Evolutionary conservation across 108 stramenopile genomes (phyloP), one percentile per base, ranked within the genome.

Genomic region (Skeletonema marinoi): DNA sequence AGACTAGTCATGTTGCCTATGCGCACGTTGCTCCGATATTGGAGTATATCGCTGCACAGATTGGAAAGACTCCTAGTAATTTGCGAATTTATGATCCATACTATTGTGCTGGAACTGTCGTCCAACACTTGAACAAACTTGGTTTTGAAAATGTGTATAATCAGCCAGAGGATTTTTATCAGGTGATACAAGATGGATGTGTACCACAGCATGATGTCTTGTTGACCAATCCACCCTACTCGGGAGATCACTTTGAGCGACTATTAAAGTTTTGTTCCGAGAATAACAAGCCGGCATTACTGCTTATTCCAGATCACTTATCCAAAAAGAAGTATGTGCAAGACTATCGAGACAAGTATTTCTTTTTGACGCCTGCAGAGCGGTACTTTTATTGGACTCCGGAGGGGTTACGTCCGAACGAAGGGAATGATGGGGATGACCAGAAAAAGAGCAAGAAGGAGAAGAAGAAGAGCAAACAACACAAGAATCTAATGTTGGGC

Each of bases 141-240:
- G 93, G 94, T 56, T 95, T 90, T 66, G 44, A 60, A 5, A 64
- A 77, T 32, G 93, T 95, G 16, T 61, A 68, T 58, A 85, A 85
- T 73, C 10, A 70, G 21, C 66, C 66, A 31, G 51, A 64, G 10
- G 84, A 77, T 77, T 88, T 92, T 84, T 80, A 84, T 58, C 36
- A 72, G 65, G 78, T 65, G 29, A 90, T 85, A 32, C 65, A 21
- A 67, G 68, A 78, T 2, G 58, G 71, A 10, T 7, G 50, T 1
- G 70, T 86, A 1, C 94, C 93, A 3, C 64, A 67, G 7, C 76
- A 92, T 64, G 92, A 96, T 74, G 88, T 95, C 3, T 25, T 96
- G 11, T 65, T 96, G 9, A 96, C 96, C 6, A 96, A 96, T 62
- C 96, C 96, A 21, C 96, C 96, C 5, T 96, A 95, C 68, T 86